Evolutionary conservation across 306 rosid species (phyloP), one percentile per base, ranked within the genome.

Genomic region (Cucurbita moschata): DNA sequence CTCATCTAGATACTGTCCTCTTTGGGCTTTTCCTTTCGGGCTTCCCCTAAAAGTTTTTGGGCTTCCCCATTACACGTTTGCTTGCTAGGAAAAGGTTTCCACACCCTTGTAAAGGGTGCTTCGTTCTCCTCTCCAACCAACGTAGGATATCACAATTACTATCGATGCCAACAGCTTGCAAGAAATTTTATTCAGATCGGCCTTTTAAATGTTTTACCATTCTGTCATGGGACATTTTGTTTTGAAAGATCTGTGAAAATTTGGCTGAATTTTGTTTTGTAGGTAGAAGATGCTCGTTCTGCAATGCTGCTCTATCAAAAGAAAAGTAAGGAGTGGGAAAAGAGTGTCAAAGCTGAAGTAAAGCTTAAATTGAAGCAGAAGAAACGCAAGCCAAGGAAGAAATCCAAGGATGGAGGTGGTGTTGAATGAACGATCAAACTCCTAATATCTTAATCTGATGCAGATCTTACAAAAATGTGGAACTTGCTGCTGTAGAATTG

Each of bases 271-370:
- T 19, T 55, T 51, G 38, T 16, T 56, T 64, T 80, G 55, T 85
- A 94, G 98, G 66, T 91, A 75, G 87, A 94, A 39, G 97, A 94
- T 82, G 96, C 97, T 62, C 90, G 96, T 5, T 89, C 97, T 10
- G 97, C 96, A 2, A 94, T 94, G 99, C 53, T 91, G 76, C 99
- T 94, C 71, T 94, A 91, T 81, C 95, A 87, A 85, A 87, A 80
- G 77, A 86, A 85, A 71, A 84, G 82, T 76, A 87, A 71, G 78
- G 86, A 76, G 69, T 94, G 99, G 99, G 99, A 91, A 77, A 94
- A 76, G 83, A 80, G 77, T 50, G 73, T 72, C 4, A 89, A 90
- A 85, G 88, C 86, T 77, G 88, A 87, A 55, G 61, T 13, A 30
- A 86, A 81, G 77, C 77, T 79, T 43, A 85, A 88, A 77, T 78